phyloP scores from a whole-genome alignment of 1,284 basidiomycete species.

The Sporisorium iseilematis-ciliati region DNA sequence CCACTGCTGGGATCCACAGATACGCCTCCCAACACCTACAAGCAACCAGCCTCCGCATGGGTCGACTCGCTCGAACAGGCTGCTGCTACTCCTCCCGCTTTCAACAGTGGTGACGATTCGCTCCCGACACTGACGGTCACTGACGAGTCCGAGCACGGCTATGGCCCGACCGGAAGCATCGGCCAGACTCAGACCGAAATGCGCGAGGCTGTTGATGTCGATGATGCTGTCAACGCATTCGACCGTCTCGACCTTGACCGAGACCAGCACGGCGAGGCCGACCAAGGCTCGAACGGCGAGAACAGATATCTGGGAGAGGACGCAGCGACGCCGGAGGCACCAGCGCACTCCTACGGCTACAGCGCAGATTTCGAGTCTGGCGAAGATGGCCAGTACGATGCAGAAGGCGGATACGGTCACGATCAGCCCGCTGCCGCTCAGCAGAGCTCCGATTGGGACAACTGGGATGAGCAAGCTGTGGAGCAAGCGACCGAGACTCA shows the following conservation, averaged over 20 bases:
- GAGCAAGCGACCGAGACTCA: slow-evolving; percentile 5
- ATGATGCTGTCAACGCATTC: slow-evolving; percentile 32
- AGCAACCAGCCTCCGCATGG: slow-evolving; percentile 29
- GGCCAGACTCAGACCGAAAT: slow-evolving; percentile 6
- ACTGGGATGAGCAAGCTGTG: slow-evolving; percentile 13
- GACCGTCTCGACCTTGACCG: slow-evolving; percentile 19
- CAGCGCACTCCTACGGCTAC: slow-evolving; percentile 6
- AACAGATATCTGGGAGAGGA: slow-evolving; percentile 19
- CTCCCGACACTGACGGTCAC: slow-evolving; percentile 45
- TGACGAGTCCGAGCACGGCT: slow-evolving; percentile 33
- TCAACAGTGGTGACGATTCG: slow-evolving; percentile 23
- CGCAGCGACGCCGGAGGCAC: slow-evolving; percentile 13
- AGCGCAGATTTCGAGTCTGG: neutral
- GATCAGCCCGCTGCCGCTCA: slow-evolving; percentile 1
- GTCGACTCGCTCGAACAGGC: slow-evolving; percentile 47
- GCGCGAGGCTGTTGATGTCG: slow-evolving; percentile 10
- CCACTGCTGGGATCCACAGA: slow-evolving; percentile 17
- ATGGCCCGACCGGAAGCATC: neutral
- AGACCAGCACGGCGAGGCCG: slow-evolving; percentile 4
- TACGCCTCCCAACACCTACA: slow-evolving; percentile 36
- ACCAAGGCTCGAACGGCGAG: slow-evolving; percentile 1
- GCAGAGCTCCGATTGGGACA: slow-evolving; percentile 20
- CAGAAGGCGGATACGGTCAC: slow-evolving; percentile 8
- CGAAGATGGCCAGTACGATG: slow-evolving; percentile 8
- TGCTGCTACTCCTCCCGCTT: slow-evolving; percentile 40